A percentile compares a stretch with the other conserved stretches of the same genome.
Evolutionary conservation across 257 asterid genomes (phyloP).

Genomic region (Solanum chilense): DNA sequence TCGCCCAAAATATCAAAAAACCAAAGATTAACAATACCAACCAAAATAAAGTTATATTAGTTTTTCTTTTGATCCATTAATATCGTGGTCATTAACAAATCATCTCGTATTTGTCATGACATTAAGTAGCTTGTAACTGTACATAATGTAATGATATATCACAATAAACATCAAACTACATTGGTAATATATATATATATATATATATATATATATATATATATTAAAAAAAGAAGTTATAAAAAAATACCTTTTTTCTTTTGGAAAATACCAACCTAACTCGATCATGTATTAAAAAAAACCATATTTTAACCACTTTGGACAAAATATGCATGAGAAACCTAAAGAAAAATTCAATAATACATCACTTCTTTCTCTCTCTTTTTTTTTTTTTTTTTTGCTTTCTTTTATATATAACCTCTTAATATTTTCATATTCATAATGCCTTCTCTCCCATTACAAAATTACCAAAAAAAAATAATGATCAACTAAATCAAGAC

Average conservation of each 20-base stretch:
- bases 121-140: not conserved
- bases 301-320: not conserved
- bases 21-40: too few relatives aligned
- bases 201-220: too few relatives aligned
- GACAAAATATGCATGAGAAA: not conserved
- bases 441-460: not conserved
- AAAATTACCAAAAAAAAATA: not conserved
- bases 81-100: not conserved
- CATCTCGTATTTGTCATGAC: not conserved
- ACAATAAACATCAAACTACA: too few relatives aligned
- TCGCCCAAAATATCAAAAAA: too few relatives aligned
- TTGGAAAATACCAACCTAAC: not conserved
- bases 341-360: not conserved
- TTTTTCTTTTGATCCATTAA: not conserved
- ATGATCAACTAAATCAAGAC: not conserved
- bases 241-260: not conserved
- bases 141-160: too few relatives aligned
- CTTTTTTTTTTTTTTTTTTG: too few relatives aligned
- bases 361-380: not conserved
- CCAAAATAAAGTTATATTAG: not conserved
- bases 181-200: too few relatives aligned
- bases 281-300: not conserved
- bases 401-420: not conserved
- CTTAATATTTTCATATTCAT: not conserved
- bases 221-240: not conserved